These are phyloP conservation scores for Penicillium desertorum DNA, from an alignment of 495 filamentous ascomycete genomes.

Conservation along the genomic window DNA sequence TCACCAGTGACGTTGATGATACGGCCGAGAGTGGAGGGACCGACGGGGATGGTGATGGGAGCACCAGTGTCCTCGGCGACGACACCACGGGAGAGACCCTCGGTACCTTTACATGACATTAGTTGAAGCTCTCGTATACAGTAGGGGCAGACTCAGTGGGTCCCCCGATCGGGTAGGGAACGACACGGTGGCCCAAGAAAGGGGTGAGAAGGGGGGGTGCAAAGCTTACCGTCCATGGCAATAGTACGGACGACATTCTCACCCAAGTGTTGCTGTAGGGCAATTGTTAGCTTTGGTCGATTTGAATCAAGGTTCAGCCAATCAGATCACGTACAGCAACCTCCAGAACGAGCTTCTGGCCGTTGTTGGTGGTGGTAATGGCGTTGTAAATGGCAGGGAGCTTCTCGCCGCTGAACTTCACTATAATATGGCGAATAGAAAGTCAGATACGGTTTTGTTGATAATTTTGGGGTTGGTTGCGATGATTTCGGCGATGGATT, in stretches of 20 bases:
- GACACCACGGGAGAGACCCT: constrained; percentile 93
- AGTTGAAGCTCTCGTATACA: constrained; percentile 20
- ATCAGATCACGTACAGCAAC: constrained; percentile 74
- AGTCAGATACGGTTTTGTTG: constrained; percentile 43
- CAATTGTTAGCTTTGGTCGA: constrained; percentile 25
- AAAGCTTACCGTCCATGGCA: constrained; percentile 97
- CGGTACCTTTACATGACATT: constrained; percentile 71
- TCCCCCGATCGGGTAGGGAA: constrained; percentile 21
- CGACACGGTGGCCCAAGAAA: constrained; percentile 29
- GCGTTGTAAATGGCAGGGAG: constrained; percentile 98
- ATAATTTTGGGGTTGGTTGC: constrained; percentile 35
- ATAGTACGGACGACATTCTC: constrained; percentile 99
- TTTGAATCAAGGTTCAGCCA: constrained; percentile 26
- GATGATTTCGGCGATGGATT: constrained; percentile 40
- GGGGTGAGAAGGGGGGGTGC: constrained; percentile 6
- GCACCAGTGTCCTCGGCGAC: constrained; percentile 82
- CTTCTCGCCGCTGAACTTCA: constrained; percentile 94
- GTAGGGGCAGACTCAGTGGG: constrained; percentile 16
- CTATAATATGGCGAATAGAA: constrained; percentile 42
- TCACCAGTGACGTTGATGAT: constrained; percentile 99
- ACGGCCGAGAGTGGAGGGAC: constrained; percentile 90
- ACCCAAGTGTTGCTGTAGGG: constrained; percentile 91
- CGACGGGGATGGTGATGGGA: constrained; percentile 97
- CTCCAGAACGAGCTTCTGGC: constrained; percentile 93
- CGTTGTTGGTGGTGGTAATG: constrained; percentile 84